Conservation (phyloP, 352 stramenopile species). For the Globisporangium acanthophoron region DNA sequence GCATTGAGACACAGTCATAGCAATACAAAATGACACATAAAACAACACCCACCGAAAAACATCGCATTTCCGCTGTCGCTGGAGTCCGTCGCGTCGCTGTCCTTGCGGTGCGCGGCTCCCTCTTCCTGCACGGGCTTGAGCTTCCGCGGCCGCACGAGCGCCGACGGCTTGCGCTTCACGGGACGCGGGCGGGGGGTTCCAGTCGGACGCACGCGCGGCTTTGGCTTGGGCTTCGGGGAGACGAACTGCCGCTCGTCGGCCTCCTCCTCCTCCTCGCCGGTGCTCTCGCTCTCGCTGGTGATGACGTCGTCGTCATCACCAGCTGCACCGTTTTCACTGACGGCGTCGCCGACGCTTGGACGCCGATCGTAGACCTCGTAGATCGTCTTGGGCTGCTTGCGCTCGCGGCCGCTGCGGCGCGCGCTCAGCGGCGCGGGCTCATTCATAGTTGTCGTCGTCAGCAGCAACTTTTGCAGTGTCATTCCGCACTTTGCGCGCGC, state of each 20-base stretch:
- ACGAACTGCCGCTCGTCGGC: constrained; percentile 15
- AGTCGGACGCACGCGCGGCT: background rate
- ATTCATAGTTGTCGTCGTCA: background rate
- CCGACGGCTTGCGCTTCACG: constrained; percentile 13
- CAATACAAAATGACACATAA: background rate
- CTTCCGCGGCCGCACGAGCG: constrained; percentile 19
- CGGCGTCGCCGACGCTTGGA: background rate
- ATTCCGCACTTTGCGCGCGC: background rate
- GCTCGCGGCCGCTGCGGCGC: constrained; percentile 56
- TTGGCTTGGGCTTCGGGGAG: constrained; percentile 7
- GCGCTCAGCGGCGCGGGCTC: constrained; percentile 24
- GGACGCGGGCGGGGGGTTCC: background rate
- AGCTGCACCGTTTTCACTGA: constrained; percentile 16
- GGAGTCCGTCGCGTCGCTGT: constrained; percentile 7
- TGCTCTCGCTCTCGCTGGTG: constrained; percentile 16
- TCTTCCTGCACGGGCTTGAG: constrained; percentile 24
- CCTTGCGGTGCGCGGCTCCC: background rate
- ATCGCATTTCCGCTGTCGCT: constrained; percentile 6
- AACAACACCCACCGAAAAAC: constrained; percentile 3
- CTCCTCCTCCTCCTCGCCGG: constrained; percentile 17
- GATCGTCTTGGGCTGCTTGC: constrained; percentile 57
- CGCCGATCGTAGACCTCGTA: constrained; percentile 67
- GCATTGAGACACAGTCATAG: background rate
- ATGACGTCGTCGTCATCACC: constrained; percentile 17
- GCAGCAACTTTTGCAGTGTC: background rate